These are phyloP conservation scores for Cutaneotrichosporon arboriforme DNA, from an alignment of 1,284 basidiomycete genomes.

Conservation along the genomic window DNA sequence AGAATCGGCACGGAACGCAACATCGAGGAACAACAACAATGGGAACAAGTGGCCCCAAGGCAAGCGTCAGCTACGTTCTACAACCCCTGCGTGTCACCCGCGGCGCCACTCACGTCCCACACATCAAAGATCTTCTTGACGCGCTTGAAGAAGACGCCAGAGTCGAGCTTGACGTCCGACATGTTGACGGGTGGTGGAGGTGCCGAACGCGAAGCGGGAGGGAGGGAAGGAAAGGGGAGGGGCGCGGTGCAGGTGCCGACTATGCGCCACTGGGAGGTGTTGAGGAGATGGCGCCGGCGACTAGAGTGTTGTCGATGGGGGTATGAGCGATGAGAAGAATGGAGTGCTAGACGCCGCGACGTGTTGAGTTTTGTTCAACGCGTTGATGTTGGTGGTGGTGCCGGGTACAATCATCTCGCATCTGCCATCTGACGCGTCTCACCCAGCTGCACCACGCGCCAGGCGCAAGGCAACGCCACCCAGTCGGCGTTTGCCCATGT, in stretches of 20 bases:
- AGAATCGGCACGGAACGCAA: background rate
- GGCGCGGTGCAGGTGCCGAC: background rate
- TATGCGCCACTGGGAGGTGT: background rate
- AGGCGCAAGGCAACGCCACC: background rate
- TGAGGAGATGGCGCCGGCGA: background rate
- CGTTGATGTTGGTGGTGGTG: no score
- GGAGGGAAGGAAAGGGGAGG: background rate
- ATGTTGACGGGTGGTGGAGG: constrained; percentile 29
- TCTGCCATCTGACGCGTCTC: background rate
- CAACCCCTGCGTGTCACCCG: no score
- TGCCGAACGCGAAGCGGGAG: background rate
- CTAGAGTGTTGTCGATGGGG: background rate
- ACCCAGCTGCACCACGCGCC: no score
- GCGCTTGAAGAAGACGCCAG: constrained; percentile 59
- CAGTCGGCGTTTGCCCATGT: background rate
- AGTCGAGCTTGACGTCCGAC: constrained; percentile 53
- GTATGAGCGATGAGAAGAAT: background rate
- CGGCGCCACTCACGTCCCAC: constrained; percentile 61
- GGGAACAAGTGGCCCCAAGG: background rate
- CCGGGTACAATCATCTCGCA: no score
- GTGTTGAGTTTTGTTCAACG: background rate
- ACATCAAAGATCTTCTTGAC: constrained; percentile 62
- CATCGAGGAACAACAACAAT: background rate
- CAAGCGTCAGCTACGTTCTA: background rate
- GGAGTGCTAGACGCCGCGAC: background rate